Evolutionary conservation across 1,284 basidiomycete species (phyloP), one percentile per base, ranked within the genome.

Genomic region (Moniliella sp.): DNA sequence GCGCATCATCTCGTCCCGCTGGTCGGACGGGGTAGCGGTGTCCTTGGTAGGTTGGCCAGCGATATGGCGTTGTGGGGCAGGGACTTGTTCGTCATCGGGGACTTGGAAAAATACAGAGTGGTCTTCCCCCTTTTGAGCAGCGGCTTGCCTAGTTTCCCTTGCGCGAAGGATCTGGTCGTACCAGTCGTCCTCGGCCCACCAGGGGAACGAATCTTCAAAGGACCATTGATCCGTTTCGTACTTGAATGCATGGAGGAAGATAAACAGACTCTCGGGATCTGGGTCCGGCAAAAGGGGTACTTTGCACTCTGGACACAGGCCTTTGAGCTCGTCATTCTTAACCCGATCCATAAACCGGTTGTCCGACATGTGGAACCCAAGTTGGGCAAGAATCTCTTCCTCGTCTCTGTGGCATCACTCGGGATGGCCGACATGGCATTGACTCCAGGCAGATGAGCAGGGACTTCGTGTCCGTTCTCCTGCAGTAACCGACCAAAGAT

Each of bases 181-280:
- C 52, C 52, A 55, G 19, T 48, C 42, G 4, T 39, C 40, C 9
- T 40, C 25, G 3, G 56, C 54, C 56, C 56, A 59, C 54, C 52
- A 57, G 8, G 56, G 56, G 35, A 59, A 35, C 15, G 45, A 43
- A 25, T 59, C 56, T 30, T 59, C 44, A 30, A 48, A 59, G 4
- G 38, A 38, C 56, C 56, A 59, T 18, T 49, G 42, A 26, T 55
- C 51, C 10, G 50, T 51, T 48, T 53, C 52, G 43, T 59, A 59
- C 38, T 55, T 57, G 50, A 59, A 52, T 8, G 56, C 56, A 27
- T 59, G 56, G 17, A 59, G 34, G 19, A 57, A 59, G 23, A 59
- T 59, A 36, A 46, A 57, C 4, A 59, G 45, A 28, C 54, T 46
- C 18, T 47, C 41, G 7, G 52, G 47, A 28, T 40, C 37, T 1